Evolutionary conservation across 148 eudicot genomes (phyloP), one percentile per base, ranked within the genome.

Genomic region (Arctostaphylos glauca): DNA sequence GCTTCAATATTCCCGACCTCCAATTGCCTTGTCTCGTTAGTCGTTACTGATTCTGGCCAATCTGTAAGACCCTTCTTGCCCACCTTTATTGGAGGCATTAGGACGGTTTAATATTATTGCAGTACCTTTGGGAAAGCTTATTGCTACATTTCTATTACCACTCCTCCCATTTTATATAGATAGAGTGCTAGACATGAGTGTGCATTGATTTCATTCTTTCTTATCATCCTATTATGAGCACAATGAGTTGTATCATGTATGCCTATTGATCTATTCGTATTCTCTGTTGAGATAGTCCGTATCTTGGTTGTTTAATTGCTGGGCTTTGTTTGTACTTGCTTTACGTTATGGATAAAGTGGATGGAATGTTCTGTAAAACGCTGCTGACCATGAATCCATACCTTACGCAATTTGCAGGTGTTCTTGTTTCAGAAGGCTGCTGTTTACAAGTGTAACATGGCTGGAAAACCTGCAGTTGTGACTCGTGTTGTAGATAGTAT

Each of bases 401-500:
- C 70, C 15, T 21, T 62, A 14, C 53, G 84, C 4, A 67, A 50
- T 58, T 54, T 86, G 82, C 87, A 96, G 98, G 99, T 96, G 50
- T 96, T 96, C 87, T 88, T 96, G 85, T 96, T 96, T 84, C 99
- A 96, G 87, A 96, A 93, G 80, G 93, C 94, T 80, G 97, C 98
- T 82, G 78, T 96, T 62, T 90, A 96, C 92, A 94, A 92, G 87
- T 96, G 99, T 84, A 96, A 96, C 83, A 91, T 96, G 93, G 95
- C 92, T 89, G 98, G 99, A 79, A 96, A 96, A 88, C 99, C 99
- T 70, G 98, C 99, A 10, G 98, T 96, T 50, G 89, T 96, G 80
- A 96, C 99, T 62, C 99, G 98, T 83, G 99, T 96, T 80, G 99
- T 96, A 44, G 99, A 96, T 91, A 96, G 98, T 83, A 96, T 96